These are phyloP conservation scores for Xylaria sp. DNA, from an alignment of 495 filamentous ascomycete species.

Conservation along the genomic window DNA sequence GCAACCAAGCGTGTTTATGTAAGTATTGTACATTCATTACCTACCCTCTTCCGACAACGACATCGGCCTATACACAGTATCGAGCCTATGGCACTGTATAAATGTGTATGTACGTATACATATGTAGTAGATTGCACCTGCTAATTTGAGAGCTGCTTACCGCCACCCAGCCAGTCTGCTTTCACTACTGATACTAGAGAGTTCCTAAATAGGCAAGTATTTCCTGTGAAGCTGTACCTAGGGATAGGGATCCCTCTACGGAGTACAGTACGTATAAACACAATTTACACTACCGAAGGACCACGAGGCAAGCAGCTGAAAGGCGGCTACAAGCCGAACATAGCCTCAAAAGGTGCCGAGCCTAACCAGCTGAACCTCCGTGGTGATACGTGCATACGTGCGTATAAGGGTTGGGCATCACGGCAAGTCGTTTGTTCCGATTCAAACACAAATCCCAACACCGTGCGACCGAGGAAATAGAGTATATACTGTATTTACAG, in stretches of 20 bases:
- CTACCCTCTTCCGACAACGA: background rate
- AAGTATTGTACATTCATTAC: no score
- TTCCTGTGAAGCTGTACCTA: background rate
- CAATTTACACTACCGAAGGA: background rate
- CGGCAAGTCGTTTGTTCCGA: conserved; percentile 4
- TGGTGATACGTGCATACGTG: no score
- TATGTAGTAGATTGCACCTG: background rate
- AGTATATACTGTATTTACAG: background rate
- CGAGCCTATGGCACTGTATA: background rate
- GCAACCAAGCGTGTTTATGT: background rate
- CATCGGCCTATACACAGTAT: conserved; percentile 2
- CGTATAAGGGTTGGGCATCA: background rate
- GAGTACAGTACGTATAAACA: no score
- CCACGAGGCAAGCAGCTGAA: conserved; percentile 15
- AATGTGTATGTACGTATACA: background rate
- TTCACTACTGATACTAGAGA: background rate
- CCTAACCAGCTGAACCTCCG: conserved; percentile 10
- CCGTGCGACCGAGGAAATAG: background rate
- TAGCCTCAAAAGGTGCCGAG: background rate
- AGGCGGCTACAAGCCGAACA: conserved; percentile 14
- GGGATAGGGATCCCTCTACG: no score
- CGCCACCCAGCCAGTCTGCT: conserved; percentile 4
- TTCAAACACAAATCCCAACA: background rate
- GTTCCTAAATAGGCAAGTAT: conserved; percentile 18
- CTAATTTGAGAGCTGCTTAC: background rate